phyloP scores from a whole-genome alignment of 176 grass and related monocot genomes.

The Aegilops longissima region DNA sequence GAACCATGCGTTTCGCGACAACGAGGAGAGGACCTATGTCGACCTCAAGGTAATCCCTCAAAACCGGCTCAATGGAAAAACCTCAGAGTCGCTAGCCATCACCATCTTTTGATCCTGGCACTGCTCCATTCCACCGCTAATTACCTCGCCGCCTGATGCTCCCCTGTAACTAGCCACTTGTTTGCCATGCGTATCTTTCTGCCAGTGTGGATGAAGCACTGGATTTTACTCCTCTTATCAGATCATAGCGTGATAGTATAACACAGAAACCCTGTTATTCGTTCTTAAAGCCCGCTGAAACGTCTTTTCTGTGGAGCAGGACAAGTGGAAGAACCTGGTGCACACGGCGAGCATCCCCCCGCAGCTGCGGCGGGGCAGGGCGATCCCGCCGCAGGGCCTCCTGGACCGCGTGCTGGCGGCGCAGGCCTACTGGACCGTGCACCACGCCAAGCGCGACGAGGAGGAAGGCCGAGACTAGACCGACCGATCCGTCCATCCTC shows the following conservation, averaged over 20 bases:
- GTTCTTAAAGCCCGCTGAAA: background rate
- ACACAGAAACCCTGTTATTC: background rate
- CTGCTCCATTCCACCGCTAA: background rate
- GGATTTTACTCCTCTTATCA: background rate
- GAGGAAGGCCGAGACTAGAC: background rate
- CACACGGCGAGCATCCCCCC: constrained; percentile 80
- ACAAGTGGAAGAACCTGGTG: constrained; percentile 90
- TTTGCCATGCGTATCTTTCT: constrained; percentile 1
- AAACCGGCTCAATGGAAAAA: background rate
- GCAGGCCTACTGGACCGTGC: constrained; percentile 68
- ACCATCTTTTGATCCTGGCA: too few relatives aligned
- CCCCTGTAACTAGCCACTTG: background rate
- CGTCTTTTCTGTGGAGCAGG: constrained; percentile 38
- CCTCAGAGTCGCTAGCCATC: too few relatives aligned
- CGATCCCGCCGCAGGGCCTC: constrained; percentile 73
- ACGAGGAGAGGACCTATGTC: constrained; percentile 70
- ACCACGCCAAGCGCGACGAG: constrained; percentile 53
- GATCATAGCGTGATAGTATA: background rate
- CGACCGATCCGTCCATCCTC: background rate
- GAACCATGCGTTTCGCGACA: constrained; percentile 61
- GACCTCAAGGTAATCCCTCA: constrained; percentile 75
- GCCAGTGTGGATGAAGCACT: background rate
- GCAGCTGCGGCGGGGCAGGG: constrained; percentile 66
- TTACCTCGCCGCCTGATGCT: background rate
- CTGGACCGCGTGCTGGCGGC: constrained; percentile 68